Evolutionary conservation across 2,329 filamentous ascomycete species (phyloP).

Genomic region (Ophiostoma sp.): DNA sequence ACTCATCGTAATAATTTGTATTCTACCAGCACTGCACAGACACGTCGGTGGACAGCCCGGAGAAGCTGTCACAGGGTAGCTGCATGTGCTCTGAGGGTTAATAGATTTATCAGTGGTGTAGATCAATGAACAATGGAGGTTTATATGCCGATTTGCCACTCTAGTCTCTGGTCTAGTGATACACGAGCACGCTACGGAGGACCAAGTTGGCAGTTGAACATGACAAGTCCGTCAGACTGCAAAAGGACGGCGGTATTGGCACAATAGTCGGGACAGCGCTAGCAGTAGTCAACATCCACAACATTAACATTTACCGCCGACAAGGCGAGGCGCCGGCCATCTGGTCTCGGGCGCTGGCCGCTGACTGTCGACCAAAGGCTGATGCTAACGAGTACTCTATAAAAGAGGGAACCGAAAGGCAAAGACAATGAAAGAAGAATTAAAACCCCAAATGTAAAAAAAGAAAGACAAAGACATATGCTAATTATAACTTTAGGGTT

Average conservation of each 20-base stretch:
- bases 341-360: not conserved
- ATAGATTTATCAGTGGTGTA: not conserved
- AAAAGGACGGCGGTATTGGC: too few species aligned
- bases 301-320: not conserved
- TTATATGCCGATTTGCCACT: not conserved
- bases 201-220: too few species aligned
- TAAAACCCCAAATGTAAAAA: not conserved
- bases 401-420: not conserved
- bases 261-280: too few species aligned
- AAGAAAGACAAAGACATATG: not conserved
- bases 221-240: too few species aligned
- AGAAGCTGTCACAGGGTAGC: not conserved
- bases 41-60: not conserved
- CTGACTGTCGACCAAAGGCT: not conserved
- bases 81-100: not conserved
- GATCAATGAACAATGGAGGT: not conserved
- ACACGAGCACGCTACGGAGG: too few species aligned
- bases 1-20: too few species aligned
- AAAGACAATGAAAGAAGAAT: not conserved
- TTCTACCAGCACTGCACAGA: too few species aligned
- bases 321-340: conserved; percentile 10
- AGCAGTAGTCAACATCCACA: too few species aligned
- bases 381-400: not conserved
- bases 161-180: too few species aligned
- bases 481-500: conserved; percentile 10